Base-by-base conservation (phyloP, 2,329 filamentous ascomycete genomes). In the Neofusicoccum cordaticola region DNA sequence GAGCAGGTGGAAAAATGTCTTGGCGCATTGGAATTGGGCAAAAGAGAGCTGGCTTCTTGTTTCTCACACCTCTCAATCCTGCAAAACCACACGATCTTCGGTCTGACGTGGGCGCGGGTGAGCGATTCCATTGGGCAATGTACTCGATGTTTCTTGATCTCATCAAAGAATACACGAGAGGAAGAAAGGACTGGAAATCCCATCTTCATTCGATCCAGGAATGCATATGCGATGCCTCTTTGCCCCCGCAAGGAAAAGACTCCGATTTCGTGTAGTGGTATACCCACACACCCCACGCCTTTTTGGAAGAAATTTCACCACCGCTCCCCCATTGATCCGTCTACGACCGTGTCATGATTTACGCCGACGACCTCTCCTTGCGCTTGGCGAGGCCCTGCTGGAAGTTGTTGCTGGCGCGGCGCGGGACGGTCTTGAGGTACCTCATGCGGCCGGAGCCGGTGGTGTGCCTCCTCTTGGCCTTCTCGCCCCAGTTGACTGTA, bases 391-490 rank as follows among this genome's bases (percentile, higher is more conserved):
- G 82, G 79, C 95, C 95, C 74, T 84, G 88, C 86, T 91, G 94
- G 92, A 99, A 99, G 76, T 93, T 93, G 85, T 99, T 99, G 87
- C 90, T 92, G 89, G 97, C 97, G 84, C 88, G 88, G 82, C 95
- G 90, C 80, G 93, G 86, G 80, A 99, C 89, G 77, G 86, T 87
- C 88, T 96, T 96, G 81, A 99, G 88, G 85, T 93, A 92, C 80
- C 92, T 89, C 90, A 93, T 95, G 83, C 95, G 92, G 82, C 95
- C 95, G 79, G 92, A 94, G 78, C 95, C 95, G 81, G 91, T 94
- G 79, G 94, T 97, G 93, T 97, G 98, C 90, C 95, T 96, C 83
- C 95, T 88, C 92, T 98, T 98, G 77, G 93, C 94, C 91, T 99
- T 99, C 89, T 98, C 94, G 83, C 91, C 88, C 95, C 95, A 99